Conservation (phyloP, 352 stramenopile species). For the Phytophthora capsici region DNA sequence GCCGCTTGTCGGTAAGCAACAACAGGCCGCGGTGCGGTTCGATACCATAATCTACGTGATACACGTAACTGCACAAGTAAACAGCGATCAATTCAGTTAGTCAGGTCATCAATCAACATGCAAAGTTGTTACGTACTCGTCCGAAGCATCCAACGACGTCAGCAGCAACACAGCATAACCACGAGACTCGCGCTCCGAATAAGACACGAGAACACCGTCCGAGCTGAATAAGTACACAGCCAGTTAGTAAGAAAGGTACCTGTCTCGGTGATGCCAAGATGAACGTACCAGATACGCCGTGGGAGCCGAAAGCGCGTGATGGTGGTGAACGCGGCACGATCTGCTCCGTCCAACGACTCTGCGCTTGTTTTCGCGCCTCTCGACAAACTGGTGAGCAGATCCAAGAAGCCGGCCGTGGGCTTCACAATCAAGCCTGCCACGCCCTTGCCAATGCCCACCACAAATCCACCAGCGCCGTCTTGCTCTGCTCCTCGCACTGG, state of each 20-base stretch:
- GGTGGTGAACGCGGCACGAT: slow-evolving; percentile 46
- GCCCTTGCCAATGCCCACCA: slow-evolving; percentile 86
- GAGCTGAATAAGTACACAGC: slow-evolving; percentile 42
- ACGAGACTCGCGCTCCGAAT: slow-evolving; percentile 77
- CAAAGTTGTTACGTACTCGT: slow-evolving; percentile 63
- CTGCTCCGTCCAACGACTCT: slow-evolving; percentile 72
- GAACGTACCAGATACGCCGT: slow-evolving; percentile 73
- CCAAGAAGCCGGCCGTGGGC: slow-evolving; percentile 80
- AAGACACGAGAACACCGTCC: slow-evolving; percentile 82
- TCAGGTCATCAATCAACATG: too few relatives aligned
- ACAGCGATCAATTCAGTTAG: not conserved
- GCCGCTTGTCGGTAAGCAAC: slow-evolving; percentile 84
- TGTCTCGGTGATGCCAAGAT: not conserved
- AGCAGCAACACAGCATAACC: slow-evolving; percentile 82
- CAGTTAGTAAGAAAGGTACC: not conserved
- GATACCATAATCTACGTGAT: slow-evolving; percentile 81
- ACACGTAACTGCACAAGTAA: slow-evolving; percentile 68
- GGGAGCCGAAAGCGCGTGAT: slow-evolving; percentile 75
- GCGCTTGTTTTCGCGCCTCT: slow-evolving; percentile 84
- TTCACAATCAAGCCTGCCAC: slow-evolving; percentile 87
- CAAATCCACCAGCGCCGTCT: slow-evolving; percentile 80
- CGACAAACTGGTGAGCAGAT: slow-evolving; percentile 84
- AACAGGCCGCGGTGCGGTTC: slow-evolving; percentile 70
- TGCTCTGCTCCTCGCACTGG: slow-evolving; percentile 79
- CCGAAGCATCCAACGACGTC: slow-evolving; percentile 74